A percentile compares a stretch with the other conserved stretches of the same genome.
phyloP scores from a whole-genome alignment of 2,329 filamentous ascomycete species.

The Calonectria crousiana region DNA sequence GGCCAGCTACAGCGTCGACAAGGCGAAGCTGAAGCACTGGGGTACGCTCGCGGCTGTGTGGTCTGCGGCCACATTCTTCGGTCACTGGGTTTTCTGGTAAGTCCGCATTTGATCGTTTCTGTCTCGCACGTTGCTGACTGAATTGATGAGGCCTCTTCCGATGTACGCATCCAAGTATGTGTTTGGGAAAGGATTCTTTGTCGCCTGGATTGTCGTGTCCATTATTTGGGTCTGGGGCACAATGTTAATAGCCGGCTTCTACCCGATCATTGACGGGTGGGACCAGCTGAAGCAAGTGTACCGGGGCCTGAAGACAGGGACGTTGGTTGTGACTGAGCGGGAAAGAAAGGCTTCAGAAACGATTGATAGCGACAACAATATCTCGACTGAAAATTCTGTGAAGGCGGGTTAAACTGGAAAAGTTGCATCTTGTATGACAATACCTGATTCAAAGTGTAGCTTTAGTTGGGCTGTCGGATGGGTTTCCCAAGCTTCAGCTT shows the following conservation, averaged over 20 bases:
- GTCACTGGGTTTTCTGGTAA: constrained; percentile 65
- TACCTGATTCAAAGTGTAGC: background rate
- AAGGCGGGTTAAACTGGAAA: background rate
- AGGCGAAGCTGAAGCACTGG: constrained; percentile 59
- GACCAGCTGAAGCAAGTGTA: constrained; percentile 38
- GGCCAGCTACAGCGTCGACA: constrained; percentile 44
- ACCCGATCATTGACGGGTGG: constrained; percentile 61
- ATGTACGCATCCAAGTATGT: constrained; percentile 66
- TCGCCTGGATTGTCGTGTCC: constrained; percentile 62
- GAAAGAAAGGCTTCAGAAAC: background rate
- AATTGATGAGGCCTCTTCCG: constrained; percentile 55
- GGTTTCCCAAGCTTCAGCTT: no score
- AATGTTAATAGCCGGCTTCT: constrained; percentile 62
- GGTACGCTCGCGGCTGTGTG: constrained; percentile 45
- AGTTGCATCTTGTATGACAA: background rate
- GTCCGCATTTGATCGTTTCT: background rate
- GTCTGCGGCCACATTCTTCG: constrained; percentile 62
- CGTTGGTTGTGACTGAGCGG: background rate
- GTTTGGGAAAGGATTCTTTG: constrained; percentile 61
- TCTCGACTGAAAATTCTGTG: constrained; percentile 1
- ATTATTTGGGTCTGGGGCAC: constrained; percentile 67
- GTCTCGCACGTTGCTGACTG: background rate
- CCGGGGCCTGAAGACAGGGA: constrained; percentile 17
- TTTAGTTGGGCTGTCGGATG: background rate
- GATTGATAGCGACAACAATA: constrained; percentile 7